Base-by-base conservation (phyloP, 768 basidiomycete genomes). In the Naganishia friedmannii region DNA sequence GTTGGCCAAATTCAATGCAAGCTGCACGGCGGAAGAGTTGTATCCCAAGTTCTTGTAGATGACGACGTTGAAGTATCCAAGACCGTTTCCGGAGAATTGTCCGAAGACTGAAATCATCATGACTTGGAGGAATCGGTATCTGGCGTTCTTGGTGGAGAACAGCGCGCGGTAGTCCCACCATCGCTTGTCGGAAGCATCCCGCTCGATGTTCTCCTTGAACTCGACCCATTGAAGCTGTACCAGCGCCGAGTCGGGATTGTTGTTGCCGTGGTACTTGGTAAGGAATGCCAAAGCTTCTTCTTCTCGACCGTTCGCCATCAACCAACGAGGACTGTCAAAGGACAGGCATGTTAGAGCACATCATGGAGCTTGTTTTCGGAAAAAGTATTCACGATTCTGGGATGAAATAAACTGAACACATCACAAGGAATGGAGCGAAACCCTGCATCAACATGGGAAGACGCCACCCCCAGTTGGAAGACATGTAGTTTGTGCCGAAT, bases 21-120 rank as follows among this genome's bases (percentile, higher is more conserved):
- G 82, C 70, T 80, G 79, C 71, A 73, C 75, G 31, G 73, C 46
- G 48, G 70, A 60, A 63, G 46, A 67, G 53, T 67, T 73, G 57
- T 72, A 81, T 75, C 72, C 77, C 55, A 69, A 48, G 37, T 75
- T 70, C n/a, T 72, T 65, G 74, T 77, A 77, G 65, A 77, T 77
- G 63, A 72, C 69, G 21, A 73, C 74, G 67, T 81, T 79, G 77
- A 77, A 78, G 70, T 82, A 85, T 77, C 85, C 85, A 31, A 87
- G 81, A 65, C 85, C 85, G 73, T 85, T 86, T 54, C 86, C 85
- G 55, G 85, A 84, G 83, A 85, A 86, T 82, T 86, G 86, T 19
- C 85, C 86, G 68, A 86, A 86, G 73, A 87, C 83, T 19, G 84
- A 84, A 83, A 87, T 86, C 63, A 86, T 77, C 26, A 86, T 72